Base-by-base conservation (phyloP, 208 protist genomes). In the Trypanosoma grayi region DNA sequence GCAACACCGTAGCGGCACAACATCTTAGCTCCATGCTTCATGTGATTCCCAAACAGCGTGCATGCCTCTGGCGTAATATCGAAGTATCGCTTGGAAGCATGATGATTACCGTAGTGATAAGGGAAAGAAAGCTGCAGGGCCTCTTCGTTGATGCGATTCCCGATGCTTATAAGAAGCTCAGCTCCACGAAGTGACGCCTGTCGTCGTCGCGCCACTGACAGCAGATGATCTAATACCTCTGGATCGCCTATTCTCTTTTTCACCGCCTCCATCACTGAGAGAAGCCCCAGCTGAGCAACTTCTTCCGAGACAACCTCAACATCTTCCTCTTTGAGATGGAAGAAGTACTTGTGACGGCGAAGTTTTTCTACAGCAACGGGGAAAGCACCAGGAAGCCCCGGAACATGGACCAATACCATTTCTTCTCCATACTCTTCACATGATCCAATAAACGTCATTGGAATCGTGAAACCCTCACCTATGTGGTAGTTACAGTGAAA, bases 1-100 rank as follows among this genome's bases (percentile, higher is more conserved):
- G 88, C 82, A 5, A 77, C 46, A 55, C 88, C 88, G 67, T 87
- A 94, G 28, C 88, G 84, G 25, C 75, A 84, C 36, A 94, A 66
- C 62, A 91, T 59, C 67, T 93, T 92, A 9, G 48, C 52, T 2
- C 88, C 85, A 58, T 94, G 88, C 20, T 36, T 71, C 44, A 73
- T 60, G 10, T 59, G 39, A 25, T 33, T 54, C 9, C 61, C 69
- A 61, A 83, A 81, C 43, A 68, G 50, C 11, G 31, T 31, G 43
- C 59, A 72, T 14, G 66, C 66, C 33, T 92, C 82, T 11, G 36
- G 40, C n/a, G 76, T 71, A 27, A 84, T 77, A 64, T 94, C 88
- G 52, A 87, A 78, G 68, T 87, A 94, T 4, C 66, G 75, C 63
- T 85, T 84, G 10, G 54, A 61, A 2, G 88, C 84, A 34, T 94